Percentiles rank a stretch among this genome's conserved stretches.
Conservation (phyloP, 495 filamentous ascomycete genomes). For the Tuber umbilicatum region DNA sequence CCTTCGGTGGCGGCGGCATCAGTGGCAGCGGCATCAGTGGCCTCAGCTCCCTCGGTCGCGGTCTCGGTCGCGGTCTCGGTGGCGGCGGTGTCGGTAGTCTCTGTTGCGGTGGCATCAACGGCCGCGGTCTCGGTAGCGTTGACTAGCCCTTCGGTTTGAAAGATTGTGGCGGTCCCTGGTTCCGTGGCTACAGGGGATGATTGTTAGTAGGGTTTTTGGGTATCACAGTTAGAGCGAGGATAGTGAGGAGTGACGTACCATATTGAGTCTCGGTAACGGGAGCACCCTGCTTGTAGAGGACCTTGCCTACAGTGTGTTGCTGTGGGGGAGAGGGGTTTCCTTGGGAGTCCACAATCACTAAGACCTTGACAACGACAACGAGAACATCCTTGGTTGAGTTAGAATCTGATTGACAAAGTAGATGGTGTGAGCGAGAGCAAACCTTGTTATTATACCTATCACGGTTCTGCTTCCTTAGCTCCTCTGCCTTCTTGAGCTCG, state of each 20-base stretch:
- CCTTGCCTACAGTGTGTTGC: slow-evolving; percentile 19
- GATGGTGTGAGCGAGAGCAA: background rate
- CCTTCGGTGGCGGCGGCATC: slow-evolving; percentile 4
- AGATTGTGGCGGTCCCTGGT: slow-evolving; percentile 12
- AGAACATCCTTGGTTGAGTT: slow-evolving; percentile 19
- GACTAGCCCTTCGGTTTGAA: slow-evolving; percentile 16
- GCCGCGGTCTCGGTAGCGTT: slow-evolving; percentile 9
- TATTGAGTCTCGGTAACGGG: slow-evolving; percentile 19
- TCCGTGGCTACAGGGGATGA: background rate
- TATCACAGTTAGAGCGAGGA: background rate
- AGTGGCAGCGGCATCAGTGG: background rate
- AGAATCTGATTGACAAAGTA: background rate
- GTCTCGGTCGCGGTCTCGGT: slow-evolving; percentile 5
- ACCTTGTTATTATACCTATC: slow-evolving; percentile 24
- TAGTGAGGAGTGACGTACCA: slow-evolving; percentile 6
- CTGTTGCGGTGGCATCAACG: background rate
- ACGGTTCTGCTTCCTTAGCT: slow-evolving; percentile 11
- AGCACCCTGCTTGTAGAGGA: slow-evolving; percentile 15
- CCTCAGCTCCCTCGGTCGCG: too few relatives aligned
- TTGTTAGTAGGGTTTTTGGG: slow-evolving; percentile 11
- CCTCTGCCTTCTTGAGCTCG: slow-evolving; percentile 17
- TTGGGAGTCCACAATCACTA: slow-evolving; percentile 10
- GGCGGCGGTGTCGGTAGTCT: background rate
- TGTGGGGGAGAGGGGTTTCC: slow-evolving; percentile 14
- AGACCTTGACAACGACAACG: slow-evolving; percentile 21